phyloP scores from a whole-genome alignment of 495 filamentous ascomycete species.

The Penicillium desertorum region DNA sequence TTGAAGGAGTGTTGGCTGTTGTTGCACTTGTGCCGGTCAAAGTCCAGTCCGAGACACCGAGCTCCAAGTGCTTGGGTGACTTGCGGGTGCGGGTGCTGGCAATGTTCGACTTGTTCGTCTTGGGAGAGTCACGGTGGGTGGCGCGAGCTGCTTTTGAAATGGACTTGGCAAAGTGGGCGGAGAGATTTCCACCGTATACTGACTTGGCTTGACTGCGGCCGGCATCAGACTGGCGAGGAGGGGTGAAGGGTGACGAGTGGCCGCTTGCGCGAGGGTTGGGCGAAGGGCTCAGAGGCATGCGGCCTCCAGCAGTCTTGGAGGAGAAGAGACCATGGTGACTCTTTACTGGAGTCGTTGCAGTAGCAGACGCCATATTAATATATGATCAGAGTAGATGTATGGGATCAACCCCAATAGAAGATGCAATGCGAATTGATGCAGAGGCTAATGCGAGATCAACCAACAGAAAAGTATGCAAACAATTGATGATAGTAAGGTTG shows the following conservation, averaged over 20 bases:
- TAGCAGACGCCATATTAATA: constrained; percentile 77
- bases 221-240: constrained; percentile 61
- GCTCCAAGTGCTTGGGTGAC: constrained; percentile 78
- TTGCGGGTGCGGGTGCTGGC: constrained; percentile 63
- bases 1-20: constrained; percentile 67
- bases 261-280: constrained; percentile 61
- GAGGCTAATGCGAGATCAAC: constrained; percentile 20
- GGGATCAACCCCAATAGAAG: constrained; percentile 17
- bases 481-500: constrained; percentile 20
- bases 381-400: constrained; percentile 17
- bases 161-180: constrained; percentile 69
- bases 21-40: constrained; percentile 76
- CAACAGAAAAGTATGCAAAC: constrained; percentile 25
- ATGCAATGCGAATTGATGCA: constrained; percentile 15
- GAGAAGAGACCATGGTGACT: constrained; percentile 92
- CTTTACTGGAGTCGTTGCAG: constrained; percentile 89
- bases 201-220: constrained; percentile 59
- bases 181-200: constrained; percentile 70
- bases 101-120: constrained; percentile 97
- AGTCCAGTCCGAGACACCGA: constrained; percentile 90
- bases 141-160: constrained; percentile 14
- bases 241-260: constrained; percentile 74
- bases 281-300: constrained; percentile 91
- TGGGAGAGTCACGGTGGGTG: constrained; percentile 71
- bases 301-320: constrained; percentile 86